Evolutionary conservation across 768 basidiomycete genomes (phyloP), one percentile per base, ranked within the genome.

Genomic region (Psilocybe cubensis): DNA sequence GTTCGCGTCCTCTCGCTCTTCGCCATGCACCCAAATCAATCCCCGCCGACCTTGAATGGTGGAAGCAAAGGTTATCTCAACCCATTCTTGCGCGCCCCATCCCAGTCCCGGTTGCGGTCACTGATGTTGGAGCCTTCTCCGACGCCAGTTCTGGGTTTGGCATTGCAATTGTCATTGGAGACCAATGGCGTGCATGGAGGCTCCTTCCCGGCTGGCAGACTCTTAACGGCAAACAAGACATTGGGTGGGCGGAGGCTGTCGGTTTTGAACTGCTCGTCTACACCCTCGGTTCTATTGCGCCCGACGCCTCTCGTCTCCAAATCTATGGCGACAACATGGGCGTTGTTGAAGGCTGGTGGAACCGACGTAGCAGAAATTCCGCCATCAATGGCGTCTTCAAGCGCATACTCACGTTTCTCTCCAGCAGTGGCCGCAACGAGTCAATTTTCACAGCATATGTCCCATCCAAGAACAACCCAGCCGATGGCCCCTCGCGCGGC

Each of bases 171-270:
- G 52, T 55, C 25, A 68, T 79, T 17, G 52, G 62, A 0, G 43
- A 54, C 3, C 1, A 28, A 0, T 78, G 75, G 78, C 18, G 69
- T 4, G 74, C 76, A 0, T 78, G 74, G 73, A 2, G 25, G 2
- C 62, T 59, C 5, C 10, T 49, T 9, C 58, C 55, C 3, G 54
- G 54, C 0, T 56, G 59, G 59, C 51, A 46, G 27, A n/a, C 48
- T 0, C 31, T 33, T 12, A 33, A 33, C 31, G 60, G 67, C 21
- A 40, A 65, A 0, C 31, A 69, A 0, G 76, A 82, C 53, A 83
- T 83, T 52, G 65, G 66, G 0, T 83, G 81, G 79, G 79, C 79
- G 0, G 78, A 84, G 58, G 74, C 74, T 0, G 59, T 81, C 9
- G 75, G 76, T 0, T 76, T 83, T 49, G 68, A 79, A 23, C 60